Evolutionary conservation across 148 eudicot genomes (phyloP), one percentile per base, ranked within the genome.

Genomic region (Fagopyrum tataricum): DNA sequence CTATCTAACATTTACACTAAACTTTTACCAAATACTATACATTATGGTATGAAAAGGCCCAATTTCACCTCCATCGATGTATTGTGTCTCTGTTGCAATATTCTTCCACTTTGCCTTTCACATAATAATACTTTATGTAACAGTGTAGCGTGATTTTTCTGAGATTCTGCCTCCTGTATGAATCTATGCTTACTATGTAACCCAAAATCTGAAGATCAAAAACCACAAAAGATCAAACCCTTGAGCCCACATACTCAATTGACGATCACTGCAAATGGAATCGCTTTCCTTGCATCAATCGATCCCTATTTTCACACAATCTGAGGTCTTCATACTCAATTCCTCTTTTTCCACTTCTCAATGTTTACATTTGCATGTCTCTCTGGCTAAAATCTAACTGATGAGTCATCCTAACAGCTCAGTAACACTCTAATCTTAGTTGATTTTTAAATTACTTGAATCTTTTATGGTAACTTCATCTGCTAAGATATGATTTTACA

Each of bases 281-380:
- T 7, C 41, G 12, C 7, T 21, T 21, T 59, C 39, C 39, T 59
- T 39, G 10, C 69, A 37, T 5, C 69, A 64, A 37, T 64, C 69
- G 2, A 64, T 37, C 69, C n/a, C 69, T 24, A 24, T 61, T 26
- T 61, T 61, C 67, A 24, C 67, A 11, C 67, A 26, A 26, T 61
- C 67, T 61, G 67, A 61, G 67, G 67, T 61, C 17, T 24, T 26
- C 15, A 2, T 10, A 4, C 13, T 61, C 12, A 61, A 11, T 61
- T 26, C n/a, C n/a, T 26, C 12, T 26, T 0, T 61, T 24, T 61
- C 13, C 6, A 5, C 18, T n/a, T n/a, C 6, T 7, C 8, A 4
- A 23, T 59, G 21, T 53, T 20, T 20, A 53, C 17, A 55, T 55
- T 20, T 64, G 69, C 69, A 64, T 64, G 69, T 6, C 69, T 37